These are phyloP conservation scores for Coelastrella sp. DNA, from an alignment of 139 green algal species.

Conservation along the genomic window DNA sequence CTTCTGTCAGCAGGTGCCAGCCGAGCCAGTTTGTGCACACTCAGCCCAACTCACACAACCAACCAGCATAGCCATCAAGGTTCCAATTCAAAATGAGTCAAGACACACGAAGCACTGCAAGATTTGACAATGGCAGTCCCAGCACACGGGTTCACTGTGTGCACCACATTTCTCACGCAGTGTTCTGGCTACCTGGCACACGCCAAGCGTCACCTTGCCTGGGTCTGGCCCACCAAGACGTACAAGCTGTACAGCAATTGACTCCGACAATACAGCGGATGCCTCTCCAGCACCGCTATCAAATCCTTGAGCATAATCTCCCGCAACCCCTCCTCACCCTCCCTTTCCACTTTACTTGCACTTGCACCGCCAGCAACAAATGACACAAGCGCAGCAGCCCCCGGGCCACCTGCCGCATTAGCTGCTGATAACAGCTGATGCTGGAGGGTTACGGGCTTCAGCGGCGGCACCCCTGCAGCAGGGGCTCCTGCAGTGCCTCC, in stretches of 20 bases:
- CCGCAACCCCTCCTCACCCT: constrained; percentile 1
- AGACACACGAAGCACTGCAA: too few relatives aligned
- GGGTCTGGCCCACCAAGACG: background rate
- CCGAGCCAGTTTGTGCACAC: too few relatives aligned
- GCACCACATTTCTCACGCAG: too few relatives aligned
- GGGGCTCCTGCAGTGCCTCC: background rate
- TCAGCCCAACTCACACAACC: too few relatives aligned
- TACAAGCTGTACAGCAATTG: constrained; percentile 44
- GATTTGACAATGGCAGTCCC: too few relatives aligned
- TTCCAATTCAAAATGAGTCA: too few relatives aligned
- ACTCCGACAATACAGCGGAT: constrained; percentile 40
- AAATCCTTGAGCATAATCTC: constrained; percentile 44
- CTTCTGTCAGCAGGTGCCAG: too few relatives aligned
- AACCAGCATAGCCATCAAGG: too few relatives aligned
- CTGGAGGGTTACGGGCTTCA: constrained; percentile 30
- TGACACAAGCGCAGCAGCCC: background rate
- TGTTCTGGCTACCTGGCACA: too few relatives aligned
- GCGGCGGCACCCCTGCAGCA: background rate
- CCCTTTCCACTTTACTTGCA: background rate
- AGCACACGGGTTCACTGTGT: too few relatives aligned
- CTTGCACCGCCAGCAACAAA: constrained; percentile 6
- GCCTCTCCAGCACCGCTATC: constrained; percentile 45
- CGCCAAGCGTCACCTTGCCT: too few relatives aligned
- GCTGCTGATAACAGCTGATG: constrained; percentile 32
- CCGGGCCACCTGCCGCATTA: background rate